A percentile compares a stretch with the other conserved stretches of the same genome.
Evolutionary conservation across 2,329 filamentous ascomycete genomes (phyloP).

Genomic region (Penicillium sp.): DNA sequence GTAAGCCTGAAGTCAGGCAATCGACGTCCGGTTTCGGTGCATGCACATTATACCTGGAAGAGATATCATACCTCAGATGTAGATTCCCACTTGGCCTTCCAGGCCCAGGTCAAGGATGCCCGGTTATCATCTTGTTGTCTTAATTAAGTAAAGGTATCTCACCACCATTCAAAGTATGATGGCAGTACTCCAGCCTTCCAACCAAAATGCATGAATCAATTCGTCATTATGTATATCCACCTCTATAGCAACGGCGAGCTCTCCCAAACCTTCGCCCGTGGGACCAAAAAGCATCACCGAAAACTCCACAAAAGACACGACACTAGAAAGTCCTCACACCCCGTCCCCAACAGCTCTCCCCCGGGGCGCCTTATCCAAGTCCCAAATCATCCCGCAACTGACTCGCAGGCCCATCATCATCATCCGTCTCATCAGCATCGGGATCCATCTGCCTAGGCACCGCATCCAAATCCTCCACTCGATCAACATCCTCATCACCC

Average conservation of each 20-base stretch:
- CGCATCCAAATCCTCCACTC: slow-evolving; percentile 44
- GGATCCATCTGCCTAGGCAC: slow-evolving; percentile 34
- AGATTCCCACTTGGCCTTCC: neutral
- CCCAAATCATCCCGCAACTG: slow-evolving; percentile 39
- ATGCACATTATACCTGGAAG: neutral
- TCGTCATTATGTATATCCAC: slow-evolving; percentile 25
- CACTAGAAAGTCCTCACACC: neutral
- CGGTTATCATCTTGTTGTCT: neutral
- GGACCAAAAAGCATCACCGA: neutral
- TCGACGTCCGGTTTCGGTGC: neutral
- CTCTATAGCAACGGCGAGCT: slow-evolving; percentile 24
- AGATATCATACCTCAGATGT: neutral
- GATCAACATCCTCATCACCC: slow-evolving; percentile 42
- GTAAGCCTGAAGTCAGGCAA: neutral
- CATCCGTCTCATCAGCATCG: slow-evolving; percentile 41
- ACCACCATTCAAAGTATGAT: neutral
- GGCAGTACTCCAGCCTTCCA: neutral
- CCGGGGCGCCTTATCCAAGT: slow-evolving; percentile 26
- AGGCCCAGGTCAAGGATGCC: too few relatives aligned
- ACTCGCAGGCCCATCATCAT: slow-evolving; percentile 37
- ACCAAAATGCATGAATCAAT: slow-evolving; percentile 21
- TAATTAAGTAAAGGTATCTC: neutral
- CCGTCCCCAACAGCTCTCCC: neutral
- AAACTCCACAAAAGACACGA: neutral
- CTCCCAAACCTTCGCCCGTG: neutral